Conservation (phyloP, 179 eudicot genomes). For the Vitellaria paradoxa region DNA sequence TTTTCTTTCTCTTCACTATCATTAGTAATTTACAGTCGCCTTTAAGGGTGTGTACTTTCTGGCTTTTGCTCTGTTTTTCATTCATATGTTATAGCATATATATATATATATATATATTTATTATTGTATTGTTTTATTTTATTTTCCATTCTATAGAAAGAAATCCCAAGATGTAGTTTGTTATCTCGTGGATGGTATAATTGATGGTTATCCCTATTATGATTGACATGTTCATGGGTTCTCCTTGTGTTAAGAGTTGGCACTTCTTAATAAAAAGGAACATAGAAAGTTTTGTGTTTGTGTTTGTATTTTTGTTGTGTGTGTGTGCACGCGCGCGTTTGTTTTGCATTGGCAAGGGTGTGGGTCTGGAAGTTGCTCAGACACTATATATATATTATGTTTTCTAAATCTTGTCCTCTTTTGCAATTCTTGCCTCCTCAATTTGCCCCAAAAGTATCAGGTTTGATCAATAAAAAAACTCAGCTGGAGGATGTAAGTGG, state of each 20-base stretch:
- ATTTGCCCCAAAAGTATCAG: slow-evolving; percentile 27
- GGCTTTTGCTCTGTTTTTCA: neutral
- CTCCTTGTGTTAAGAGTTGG: too few relatives aligned
- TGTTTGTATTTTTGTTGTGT: too few relatives aligned
- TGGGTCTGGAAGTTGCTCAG: too few relatives aligned
- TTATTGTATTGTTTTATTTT: too few relatives aligned
- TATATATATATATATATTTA: neutral
- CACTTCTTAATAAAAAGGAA: too few relatives aligned
- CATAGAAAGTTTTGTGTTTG: too few relatives aligned
- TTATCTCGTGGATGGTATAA: neutral
- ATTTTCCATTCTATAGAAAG: neutral
- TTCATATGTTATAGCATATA: neutral
- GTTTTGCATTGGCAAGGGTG: too few relatives aligned
- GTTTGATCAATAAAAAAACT: slow-evolving; percentile 26
- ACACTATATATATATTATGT: neutral
- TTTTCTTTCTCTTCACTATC: neutral
- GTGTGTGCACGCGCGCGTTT: too few relatives aligned
- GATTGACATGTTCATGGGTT: neutral
- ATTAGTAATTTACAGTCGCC: neutral
- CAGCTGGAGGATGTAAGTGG: slow-evolving; percentile 51
- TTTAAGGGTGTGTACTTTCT: neutral
- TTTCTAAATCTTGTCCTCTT: slow-evolving; percentile 16
- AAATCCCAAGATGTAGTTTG: neutral
- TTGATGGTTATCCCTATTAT: neutral
- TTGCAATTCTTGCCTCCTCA: slow-evolving; percentile 62